Conservation (phyloP, 768 basidiomycete genomes). For the Crepidotus variabilis region DNA sequence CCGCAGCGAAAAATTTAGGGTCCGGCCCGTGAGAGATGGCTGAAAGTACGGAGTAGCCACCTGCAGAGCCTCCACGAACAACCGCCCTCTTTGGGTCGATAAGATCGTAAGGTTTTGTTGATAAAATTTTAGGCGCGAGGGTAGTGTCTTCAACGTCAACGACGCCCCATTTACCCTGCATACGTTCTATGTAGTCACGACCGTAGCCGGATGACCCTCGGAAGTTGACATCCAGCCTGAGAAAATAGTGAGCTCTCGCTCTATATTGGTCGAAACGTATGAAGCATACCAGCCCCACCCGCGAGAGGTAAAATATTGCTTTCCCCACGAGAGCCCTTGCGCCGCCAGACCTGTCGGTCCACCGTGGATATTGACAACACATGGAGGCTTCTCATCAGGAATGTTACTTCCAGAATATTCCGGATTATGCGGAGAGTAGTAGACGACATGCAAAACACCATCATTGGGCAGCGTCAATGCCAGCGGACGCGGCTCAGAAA, state of each 20-base stretch:
- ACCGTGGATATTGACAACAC: constrained; percentile 63
- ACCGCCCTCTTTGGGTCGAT: constrained; percentile 62
- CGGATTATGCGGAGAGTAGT: constrained; percentile 66
- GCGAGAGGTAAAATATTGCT: constrained; percentile 64
- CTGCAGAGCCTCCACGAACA: constrained; percentile 71
- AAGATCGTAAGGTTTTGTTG: constrained; percentile 41
- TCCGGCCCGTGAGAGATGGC: constrained; percentile 29
- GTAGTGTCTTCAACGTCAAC: constrained; percentile 70
- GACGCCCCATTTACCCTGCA: constrained; percentile 68
- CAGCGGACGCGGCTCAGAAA: constrained; percentile 49
- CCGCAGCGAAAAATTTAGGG: constrained; percentile 56
- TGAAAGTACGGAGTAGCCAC: constrained; percentile 68
- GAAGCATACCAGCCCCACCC: constrained; percentile 65
- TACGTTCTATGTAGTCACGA: constrained; percentile 57
- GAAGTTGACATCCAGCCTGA: constrained; percentile 73
- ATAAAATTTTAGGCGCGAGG: constrained; percentile 47
- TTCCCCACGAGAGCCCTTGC: constrained; percentile 50
- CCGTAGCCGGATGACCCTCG: constrained; percentile 77
- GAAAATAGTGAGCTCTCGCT: background rate
- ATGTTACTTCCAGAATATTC: constrained; percentile 45
- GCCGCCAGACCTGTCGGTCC: constrained; percentile 55
- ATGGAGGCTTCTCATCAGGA: constrained; percentile 60
- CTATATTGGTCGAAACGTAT: background rate
- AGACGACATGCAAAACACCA: constrained; percentile 54
- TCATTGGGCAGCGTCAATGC: constrained; percentile 34